These are phyloP conservation scores for Chalciporus chontae DNA, from an alignment of 768 basidiomycete species.

Conservation along the genomic window DNA sequence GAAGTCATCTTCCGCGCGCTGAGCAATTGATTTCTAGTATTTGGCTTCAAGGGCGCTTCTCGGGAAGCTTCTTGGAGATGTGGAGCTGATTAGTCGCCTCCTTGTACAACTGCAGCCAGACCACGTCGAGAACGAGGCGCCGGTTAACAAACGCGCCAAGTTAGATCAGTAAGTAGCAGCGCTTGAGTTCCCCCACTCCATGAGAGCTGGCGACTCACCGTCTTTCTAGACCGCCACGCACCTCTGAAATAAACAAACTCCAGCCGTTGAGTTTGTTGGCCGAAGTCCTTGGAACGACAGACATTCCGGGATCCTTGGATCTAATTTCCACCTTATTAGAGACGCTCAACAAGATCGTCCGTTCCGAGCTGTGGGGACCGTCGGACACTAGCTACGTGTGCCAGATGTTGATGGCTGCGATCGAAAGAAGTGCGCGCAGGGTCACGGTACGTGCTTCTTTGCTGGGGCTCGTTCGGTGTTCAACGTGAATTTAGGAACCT, in stretches of 20 bases:
- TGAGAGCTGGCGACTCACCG: neutral
- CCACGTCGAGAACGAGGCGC: conserved; percentile 38
- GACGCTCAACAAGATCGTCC: conserved; percentile 62
- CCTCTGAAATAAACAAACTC: conserved; percentile 38
- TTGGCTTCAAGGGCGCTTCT: conserved; percentile 48
- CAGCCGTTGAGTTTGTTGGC: conserved; percentile 54
- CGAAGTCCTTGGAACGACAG: conserved; percentile 65
- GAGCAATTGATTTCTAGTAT: conserved; percentile 32
- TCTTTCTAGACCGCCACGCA: conserved; percentile 11
- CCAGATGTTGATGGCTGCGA: conserved; percentile 80
- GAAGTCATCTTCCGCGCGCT: neutral
- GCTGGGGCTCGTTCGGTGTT: neutral
- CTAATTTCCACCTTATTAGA: conserved; percentile 72
- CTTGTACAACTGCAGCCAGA: conserved; percentile 48
- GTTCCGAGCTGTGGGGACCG: conserved; percentile 47
- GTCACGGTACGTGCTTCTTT: conserved; percentile 43
- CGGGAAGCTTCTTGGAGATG: conserved; percentile 45
- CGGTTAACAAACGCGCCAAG: conserved; percentile 64
- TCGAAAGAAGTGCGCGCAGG: conserved; percentile 61
- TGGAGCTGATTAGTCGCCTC: conserved; percentile 49
- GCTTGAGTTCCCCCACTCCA: neutral
- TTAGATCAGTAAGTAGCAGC: conserved; percentile 52
- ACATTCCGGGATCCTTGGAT: conserved; percentile 66
- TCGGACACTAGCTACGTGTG: conserved; percentile 76
- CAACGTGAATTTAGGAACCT: conserved; percentile 40